Conservation (phyloP, 768 basidiomycete genomes). For the Serendipita sp. region DNA sequence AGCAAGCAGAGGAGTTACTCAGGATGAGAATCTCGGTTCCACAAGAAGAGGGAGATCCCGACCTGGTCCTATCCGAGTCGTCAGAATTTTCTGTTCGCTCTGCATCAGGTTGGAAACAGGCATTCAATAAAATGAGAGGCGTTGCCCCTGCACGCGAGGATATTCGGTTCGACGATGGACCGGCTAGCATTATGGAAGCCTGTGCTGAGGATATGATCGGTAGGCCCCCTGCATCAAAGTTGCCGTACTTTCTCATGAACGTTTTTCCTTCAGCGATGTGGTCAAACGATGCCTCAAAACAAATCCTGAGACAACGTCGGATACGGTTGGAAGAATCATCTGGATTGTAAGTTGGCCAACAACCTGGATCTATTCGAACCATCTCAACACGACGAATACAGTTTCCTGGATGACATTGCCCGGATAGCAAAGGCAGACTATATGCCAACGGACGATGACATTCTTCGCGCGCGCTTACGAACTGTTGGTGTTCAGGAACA, state of each 20-base stretch:
- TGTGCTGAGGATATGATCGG: constrained; percentile 5
- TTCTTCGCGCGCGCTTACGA: constrained; percentile 51
- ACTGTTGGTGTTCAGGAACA: constrained; percentile 58
- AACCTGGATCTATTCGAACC: not conserved
- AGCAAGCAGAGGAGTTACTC: not conserved
- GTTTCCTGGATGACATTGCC: constrained; percentile 52
- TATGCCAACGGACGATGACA: constrained; percentile 52
- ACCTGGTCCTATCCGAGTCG: not conserved
- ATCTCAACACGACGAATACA: constrained; percentile 14
- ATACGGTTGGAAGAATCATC: constrained; percentile 45
- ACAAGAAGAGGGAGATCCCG: not conserved
- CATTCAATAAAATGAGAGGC: constrained; percentile 5
- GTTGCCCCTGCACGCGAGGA: not conserved
- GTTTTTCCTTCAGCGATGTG: not conserved
- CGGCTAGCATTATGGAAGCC: not conserved
- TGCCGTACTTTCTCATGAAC: not conserved
- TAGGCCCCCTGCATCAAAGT: not conserved
- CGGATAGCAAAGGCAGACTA: constrained; percentile 47
- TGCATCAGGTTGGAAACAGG: constrained; percentile 1
- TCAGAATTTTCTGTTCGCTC: constrained; percentile 1
- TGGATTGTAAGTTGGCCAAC: constrained; percentile 12
- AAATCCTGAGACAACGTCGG: constrained; percentile 6
- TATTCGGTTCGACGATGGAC: constrained; percentile 2
- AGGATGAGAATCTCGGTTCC: not conserved
- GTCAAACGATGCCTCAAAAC: not conserved